These are phyloP conservation scores for Pseudonitzschia multiseries DNA, from an alignment of 108 stramenopile species.

Conservation along the genomic window DNA sequence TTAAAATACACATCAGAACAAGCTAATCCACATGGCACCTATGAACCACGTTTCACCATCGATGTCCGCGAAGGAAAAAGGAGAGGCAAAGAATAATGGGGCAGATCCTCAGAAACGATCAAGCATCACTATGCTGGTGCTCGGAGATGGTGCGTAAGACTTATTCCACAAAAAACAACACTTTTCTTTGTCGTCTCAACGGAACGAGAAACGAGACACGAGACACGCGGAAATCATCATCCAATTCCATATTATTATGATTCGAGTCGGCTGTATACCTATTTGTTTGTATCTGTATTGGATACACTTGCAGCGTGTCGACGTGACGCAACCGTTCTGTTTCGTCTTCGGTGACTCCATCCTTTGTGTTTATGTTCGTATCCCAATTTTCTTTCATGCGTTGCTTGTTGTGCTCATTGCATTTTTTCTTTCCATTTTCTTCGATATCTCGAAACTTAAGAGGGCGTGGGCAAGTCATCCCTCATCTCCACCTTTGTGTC, in stretches of 20 bases:
- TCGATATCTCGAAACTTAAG: conserved; percentile 31
- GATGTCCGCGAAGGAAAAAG: neutral
- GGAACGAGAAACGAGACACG: neutral
- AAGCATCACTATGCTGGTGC: conserved; percentile 64
- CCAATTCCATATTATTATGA: too few species aligned
- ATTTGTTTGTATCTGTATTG: too few species aligned
- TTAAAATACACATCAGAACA: neutral
- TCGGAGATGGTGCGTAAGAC: conserved; percentile 84
- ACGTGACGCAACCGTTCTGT: too few species aligned
- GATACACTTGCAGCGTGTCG: too few species aligned
- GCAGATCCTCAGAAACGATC: conserved; percentile 29
- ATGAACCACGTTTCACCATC: neutral
- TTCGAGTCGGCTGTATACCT: too few species aligned
- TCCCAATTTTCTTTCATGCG: neutral
- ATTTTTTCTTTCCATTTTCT: neutral
- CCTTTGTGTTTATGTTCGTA: too few species aligned
- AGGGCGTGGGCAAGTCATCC: conserved; percentile 85
- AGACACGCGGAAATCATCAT: too few species aligned
- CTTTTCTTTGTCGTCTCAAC: neutral
- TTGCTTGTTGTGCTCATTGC: neutral
- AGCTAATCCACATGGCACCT: neutral
- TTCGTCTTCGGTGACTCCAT: too few species aligned
- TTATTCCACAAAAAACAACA: neutral
- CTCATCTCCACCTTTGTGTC: conserved; percentile 85
- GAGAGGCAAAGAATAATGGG: conserved; percentile 33